These are phyloP conservation scores for Nicotiana obtusifolia DNA, from an alignment of 257 asterid genomes.

Conservation along the genomic window DNA sequence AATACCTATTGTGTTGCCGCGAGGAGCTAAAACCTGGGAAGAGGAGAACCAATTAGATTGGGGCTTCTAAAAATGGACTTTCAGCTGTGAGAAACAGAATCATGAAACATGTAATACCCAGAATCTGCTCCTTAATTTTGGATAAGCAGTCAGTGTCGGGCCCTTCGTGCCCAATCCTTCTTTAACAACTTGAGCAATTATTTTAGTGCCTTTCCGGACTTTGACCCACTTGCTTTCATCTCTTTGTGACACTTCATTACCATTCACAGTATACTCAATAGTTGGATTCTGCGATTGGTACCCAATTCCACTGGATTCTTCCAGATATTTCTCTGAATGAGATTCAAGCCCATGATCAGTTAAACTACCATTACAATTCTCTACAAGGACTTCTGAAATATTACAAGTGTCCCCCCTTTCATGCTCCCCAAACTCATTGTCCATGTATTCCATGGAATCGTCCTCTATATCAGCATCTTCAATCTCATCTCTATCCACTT, in stretches of 20 bases:
- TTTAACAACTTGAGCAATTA: constrained; percentile 90
- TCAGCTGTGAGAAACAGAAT: constrained; percentile 20
- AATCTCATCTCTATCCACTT: constrained; percentile 50
- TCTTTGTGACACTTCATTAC: constrained; percentile 17
- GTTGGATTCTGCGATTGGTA: constrained; percentile 24
- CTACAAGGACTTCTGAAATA: constrained; percentile 35
- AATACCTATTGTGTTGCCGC: constrained; percentile 63
- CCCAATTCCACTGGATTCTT: constrained; percentile 32
- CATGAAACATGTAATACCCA: constrained; percentile 56
- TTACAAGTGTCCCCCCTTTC: constrained; percentile 40
- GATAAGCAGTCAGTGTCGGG: constrained; percentile 90
- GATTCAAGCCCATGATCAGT: constrained; percentile 32
- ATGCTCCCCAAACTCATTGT: constrained; percentile 46
- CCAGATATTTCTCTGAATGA: constrained; percentile 29
- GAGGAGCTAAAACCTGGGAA: constrained; percentile 66
- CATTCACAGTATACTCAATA: constrained; percentile 18
- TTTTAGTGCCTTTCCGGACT: constrained; percentile 72
- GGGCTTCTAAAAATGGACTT: constrained; percentile 10
- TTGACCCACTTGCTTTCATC: constrained; percentile 54
- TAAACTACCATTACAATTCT: constrained; percentile 56
- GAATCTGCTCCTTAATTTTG: constrained; percentile 89
- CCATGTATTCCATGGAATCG: constrained; percentile 57
- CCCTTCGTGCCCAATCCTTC: constrained; percentile 97
- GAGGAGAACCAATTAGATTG: constrained; percentile 19
- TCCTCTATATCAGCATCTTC: constrained; percentile 40